Evolutionary conservation across 2,329 filamentous ascomycete species (phyloP).

Genomic region (Penicillium digitatum): DNA sequence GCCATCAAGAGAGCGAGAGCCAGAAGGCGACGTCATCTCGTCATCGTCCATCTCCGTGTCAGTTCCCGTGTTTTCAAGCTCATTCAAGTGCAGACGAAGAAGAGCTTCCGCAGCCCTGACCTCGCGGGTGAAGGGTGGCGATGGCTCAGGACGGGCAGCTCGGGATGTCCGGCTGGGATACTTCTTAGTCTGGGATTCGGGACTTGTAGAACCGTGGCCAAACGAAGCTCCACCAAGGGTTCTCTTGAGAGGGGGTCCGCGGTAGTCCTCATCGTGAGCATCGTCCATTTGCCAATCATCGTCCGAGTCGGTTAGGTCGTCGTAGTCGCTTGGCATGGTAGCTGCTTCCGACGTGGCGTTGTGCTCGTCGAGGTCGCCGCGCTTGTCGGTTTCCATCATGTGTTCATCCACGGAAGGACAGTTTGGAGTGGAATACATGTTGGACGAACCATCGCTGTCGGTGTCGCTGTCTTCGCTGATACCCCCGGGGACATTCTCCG

Average conservation of each 20-base stretch:
- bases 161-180: conserved; percentile 3
- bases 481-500: neutral
- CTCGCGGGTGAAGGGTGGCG: conserved; percentile 28
- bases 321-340: neutral
- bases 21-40: neutral
- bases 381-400: neutral
- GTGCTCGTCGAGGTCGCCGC: neutral
- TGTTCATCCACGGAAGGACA: conserved; percentile 8
- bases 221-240: neutral
- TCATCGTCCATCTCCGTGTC: conserved; percentile 14
- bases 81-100: conserved; percentile 34
- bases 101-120: conserved; percentile 39
- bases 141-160: neutral
- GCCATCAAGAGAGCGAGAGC: neutral
- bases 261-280: conserved; percentile 21
- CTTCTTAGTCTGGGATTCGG: conserved; percentile 1
- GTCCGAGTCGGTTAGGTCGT: conserved; percentile 10
- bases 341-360: neutral
- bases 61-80: conserved; percentile 14
- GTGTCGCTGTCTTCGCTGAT: conserved; percentile 16
- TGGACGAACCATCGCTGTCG: conserved; percentile 13
- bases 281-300: conserved; percentile 14
- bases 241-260: neutral
- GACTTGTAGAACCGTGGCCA: neutral
- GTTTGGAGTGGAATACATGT: conserved; percentile 14